A percentile compares a stretch with the other conserved stretches of the same genome.
phyloP scores from a whole-genome alignment of 139 green algal species.

The Tetraselmis striata region DNA sequence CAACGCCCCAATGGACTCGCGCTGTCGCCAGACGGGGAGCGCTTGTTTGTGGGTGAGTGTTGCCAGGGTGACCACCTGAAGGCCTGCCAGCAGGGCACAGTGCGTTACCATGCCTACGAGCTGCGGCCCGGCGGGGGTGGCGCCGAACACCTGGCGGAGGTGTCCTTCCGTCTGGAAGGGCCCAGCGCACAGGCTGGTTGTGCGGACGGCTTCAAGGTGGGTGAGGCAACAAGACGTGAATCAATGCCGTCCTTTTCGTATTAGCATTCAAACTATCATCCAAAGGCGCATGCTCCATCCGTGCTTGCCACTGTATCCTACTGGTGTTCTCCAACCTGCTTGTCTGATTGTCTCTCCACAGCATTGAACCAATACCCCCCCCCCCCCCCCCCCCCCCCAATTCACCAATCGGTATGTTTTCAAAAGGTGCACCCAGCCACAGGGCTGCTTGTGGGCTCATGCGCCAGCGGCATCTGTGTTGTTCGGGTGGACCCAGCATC shows the following conservation, averaged over 20 bases:
- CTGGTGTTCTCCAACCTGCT: too few relatives aligned
- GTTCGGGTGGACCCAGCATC: too few relatives aligned
- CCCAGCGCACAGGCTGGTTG: neutral
- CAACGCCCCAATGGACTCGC: neutral
- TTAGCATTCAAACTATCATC: too few relatives aligned
- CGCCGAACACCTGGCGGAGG: neutral
- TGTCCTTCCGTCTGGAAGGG: neutral
- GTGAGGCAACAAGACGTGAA: too few relatives aligned
- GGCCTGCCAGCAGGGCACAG: neutral
- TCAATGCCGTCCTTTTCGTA: too few relatives aligned
- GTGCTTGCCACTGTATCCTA: too few relatives aligned
- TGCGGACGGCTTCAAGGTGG: neutral
- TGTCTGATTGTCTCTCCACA: too few relatives aligned
- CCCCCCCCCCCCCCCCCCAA: too few relatives aligned
- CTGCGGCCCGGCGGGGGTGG: neutral
- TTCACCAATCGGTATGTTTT: too few relatives aligned
- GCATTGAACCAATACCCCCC: too few relatives aligned
- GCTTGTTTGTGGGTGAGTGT: neutral
- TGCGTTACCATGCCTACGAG: neutral
- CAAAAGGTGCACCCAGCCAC: neutral
- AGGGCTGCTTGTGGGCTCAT: neutral
- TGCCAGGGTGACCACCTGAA: neutral
- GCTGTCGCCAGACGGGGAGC: neutral
- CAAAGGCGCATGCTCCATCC: too few relatives aligned
- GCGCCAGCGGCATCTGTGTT: neutral